These are phyloP conservation scores for Oidium heveae DNA, from an alignment of 2,329 filamentous ascomycete genomes.

Conservation along the genomic window DNA sequence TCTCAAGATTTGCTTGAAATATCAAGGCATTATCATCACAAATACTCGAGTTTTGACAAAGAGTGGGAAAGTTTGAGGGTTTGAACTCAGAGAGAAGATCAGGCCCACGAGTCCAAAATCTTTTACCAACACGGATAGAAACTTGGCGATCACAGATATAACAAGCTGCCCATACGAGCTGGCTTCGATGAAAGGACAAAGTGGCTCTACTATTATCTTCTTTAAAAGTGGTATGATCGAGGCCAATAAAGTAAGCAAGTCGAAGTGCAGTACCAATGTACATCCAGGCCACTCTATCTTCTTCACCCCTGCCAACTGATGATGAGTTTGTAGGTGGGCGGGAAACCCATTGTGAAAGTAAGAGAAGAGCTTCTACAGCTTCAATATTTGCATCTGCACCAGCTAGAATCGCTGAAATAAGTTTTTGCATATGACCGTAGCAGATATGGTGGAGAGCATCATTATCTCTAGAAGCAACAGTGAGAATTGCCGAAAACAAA, in stretches of 20 bases:
- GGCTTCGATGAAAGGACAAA: conserved; percentile 32
- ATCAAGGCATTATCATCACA: conserved; percentile 43
- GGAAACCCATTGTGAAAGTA: conserved; percentile 43
- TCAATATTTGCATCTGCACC: conserved; percentile 42
- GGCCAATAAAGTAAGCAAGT: conserved; percentile 41
- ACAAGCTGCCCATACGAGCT: conserved; percentile 42
- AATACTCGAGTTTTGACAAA: conserved; percentile 29
- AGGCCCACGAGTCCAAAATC: conserved; percentile 49
- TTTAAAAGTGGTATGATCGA: conserved; percentile 43
- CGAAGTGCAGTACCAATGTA: conserved; percentile 45
- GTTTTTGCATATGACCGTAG: conserved; percentile 41
- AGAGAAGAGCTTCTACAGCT: conserved; percentile 41
- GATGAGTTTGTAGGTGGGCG: conserved; percentile 11
- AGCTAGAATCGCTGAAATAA: conserved; percentile 40
- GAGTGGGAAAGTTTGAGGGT: conserved; percentile 21
- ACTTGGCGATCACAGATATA: conserved; percentile 38
- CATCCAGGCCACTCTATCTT: conserved; percentile 56
- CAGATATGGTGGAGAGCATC: conserved; percentile 38
- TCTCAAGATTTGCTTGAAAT: conserved; percentile 44
- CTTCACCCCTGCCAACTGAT: conserved; percentile 40
- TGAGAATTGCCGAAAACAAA: conserved; percentile 42
- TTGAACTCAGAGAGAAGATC: conserved; percentile 34
- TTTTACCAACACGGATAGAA: conserved; percentile 44
- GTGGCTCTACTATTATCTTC: conserved; percentile 32
- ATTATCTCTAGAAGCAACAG: conserved; percentile 46